Evolutionary conservation across 2,329 filamentous ascomycete genomes (phyloP).

Genomic region (Emmonsiellopsis sp.): DNA sequence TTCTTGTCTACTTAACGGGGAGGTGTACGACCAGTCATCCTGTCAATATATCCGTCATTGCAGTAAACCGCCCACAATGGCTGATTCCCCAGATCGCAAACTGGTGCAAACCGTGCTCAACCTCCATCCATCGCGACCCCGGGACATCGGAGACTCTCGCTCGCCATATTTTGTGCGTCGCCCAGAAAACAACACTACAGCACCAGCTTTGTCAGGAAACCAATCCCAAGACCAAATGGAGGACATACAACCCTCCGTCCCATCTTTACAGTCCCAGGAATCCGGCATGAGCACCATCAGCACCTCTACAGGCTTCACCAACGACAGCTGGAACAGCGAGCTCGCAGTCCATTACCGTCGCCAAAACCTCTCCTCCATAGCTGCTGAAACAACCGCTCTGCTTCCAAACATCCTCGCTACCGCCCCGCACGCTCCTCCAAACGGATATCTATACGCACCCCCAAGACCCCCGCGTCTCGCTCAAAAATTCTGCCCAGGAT

Average conservation of each 20-base stretch:
- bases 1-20: not conserved
- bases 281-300: not conserved
- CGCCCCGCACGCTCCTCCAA: conserved; percentile 32
- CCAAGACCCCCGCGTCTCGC: conserved; percentile 33
- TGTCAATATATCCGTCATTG: not conserved
- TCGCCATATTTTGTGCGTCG: conserved; percentile 3
- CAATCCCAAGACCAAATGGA: conserved; percentile 9
- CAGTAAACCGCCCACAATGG: not conserved
- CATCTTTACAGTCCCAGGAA: not conserved
- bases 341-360: conserved; percentile 6
- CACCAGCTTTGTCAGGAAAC: not conserved
- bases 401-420: conserved; percentile 41
- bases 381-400: conserved; percentile 40
- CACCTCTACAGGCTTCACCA: not conserved
- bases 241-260: conserved; percentile 6
- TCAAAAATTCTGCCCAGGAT: conserved; percentile 34
- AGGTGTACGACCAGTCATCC: not conserved
- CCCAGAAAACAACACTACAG: not conserved
- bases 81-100: conserved; percentile 3
- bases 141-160: not conserved
- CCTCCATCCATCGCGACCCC: conserved; percentile 8
- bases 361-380: conserved; percentile 31
- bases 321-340: not conserved
- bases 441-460: conserved; percentile 32
- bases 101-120: conserved; percentile 15